phyloP scores from a whole-genome alignment of 2,329 filamentous ascomycete species.

The Hypoxylon sp. region DNA sequence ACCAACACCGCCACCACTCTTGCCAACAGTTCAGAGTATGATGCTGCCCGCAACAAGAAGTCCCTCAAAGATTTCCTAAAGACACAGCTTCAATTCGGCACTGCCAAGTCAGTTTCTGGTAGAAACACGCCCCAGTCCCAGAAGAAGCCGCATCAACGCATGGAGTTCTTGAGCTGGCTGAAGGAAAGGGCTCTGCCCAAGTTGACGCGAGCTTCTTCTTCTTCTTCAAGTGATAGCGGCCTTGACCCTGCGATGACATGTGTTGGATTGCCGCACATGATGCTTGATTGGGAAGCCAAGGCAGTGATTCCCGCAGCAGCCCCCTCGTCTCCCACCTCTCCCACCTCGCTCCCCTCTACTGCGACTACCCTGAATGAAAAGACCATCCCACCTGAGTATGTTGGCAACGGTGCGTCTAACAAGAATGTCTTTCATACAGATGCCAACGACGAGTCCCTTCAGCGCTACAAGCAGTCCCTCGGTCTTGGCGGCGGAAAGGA shows the following conservation, averaged over 20 bases:
- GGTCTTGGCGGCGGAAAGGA: conserved; percentile 83
- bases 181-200: conserved; percentile 26
- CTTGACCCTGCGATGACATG: conserved; percentile 50
- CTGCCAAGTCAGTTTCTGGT: conserved; percentile 3
- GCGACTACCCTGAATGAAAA: conserved; percentile 19
- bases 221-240: conserved; percentile 39
- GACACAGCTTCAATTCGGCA: conserved; percentile 14
- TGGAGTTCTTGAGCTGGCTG: conserved; percentile 35
- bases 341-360: conserved; percentile 1
- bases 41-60: conserved; percentile 14
- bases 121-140: background rate
- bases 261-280: conserved; percentile 43
- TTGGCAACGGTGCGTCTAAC: conserved; percentile 42
- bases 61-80: conserved; percentile 26
- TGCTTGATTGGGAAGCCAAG: conserved; percentile 22
- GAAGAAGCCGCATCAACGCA: conserved; percentile 22
- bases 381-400: conserved; percentile 3
- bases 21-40: conserved; percentile 10
- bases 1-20: background rate
- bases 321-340: conserved; percentile 5
- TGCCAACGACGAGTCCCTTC: conserved; percentile 89
- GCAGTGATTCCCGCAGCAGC: conserved; percentile 10
- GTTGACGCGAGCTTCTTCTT: conserved; percentile 26
- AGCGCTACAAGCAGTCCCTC: conserved; percentile 97
- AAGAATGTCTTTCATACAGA: conserved; percentile 59